Evolutionary conservation across 768 basidiomycete genomes (phyloP).

Genomic region (Boletellus ananas): DNA sequence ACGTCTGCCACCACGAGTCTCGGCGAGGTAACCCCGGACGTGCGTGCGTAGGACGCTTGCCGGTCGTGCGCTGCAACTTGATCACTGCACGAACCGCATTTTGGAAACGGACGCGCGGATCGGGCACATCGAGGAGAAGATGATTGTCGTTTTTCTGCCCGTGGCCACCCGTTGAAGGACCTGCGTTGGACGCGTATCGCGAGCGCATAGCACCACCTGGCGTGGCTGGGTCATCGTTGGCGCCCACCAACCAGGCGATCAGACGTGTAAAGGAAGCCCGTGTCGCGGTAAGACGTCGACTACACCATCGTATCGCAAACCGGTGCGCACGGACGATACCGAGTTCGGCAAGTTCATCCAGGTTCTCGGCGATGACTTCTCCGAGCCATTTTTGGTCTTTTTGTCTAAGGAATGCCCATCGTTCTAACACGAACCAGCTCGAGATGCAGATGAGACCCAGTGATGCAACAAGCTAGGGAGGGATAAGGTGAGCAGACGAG

Average conservation of each 20-base stretch:
- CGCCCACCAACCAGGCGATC: constrained; percentile 8
- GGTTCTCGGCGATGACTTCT: constrained; percentile 32
- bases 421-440: constrained; percentile 48
- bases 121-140: constrained; percentile 18
- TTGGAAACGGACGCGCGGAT: constrained; percentile 34
- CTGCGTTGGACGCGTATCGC: constrained; percentile 6
- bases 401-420: constrained; percentile 42
- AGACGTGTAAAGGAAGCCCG: constrained; percentile 8
- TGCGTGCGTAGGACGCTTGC: constrained; percentile 18
- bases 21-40: constrained; percentile 25
- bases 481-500: neutral
- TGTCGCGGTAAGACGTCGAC: constrained; percentile 6
- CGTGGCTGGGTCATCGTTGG: neutral
- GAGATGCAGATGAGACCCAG: constrained; percentile 46
- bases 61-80: constrained; percentile 33
- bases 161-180: constrained; percentile 1
- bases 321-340: constrained; percentile 26
- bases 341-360: constrained; percentile 18
- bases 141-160: constrained; percentile 4
- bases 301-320: constrained; percentile 22
- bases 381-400: constrained; percentile 46
- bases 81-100: constrained; percentile 42
- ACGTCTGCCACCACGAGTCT: constrained; percentile 27
- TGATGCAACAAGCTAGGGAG: constrained; percentile 29
- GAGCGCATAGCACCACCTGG: neutral